Evolutionary conservation across 2,329 filamentous ascomycete genomes (phyloP), one percentile per base, ranked within the genome.

Genomic region (Monilinia polystroma): DNA sequence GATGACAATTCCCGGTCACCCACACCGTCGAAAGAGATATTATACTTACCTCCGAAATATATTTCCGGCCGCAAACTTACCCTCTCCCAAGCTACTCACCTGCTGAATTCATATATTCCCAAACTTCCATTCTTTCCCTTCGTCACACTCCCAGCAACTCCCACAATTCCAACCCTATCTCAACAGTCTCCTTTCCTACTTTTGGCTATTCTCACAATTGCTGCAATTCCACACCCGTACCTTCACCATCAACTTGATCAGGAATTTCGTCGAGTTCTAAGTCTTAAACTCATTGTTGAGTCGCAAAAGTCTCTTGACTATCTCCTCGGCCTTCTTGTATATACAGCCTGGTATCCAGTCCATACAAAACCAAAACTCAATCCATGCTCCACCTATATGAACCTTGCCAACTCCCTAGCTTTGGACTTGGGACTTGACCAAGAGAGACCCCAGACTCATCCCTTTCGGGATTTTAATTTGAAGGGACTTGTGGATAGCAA

Each of bases 231-330:
- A 64, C 67, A 74, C 56, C 67, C 69, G 20, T 56, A 70, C 20
- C 55, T 75, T 2, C 71, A 73, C 59, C 69, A 71, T n/a, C 74
- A 75, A 51, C 64, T 76, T 18, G 70, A 74, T 38, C 68, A 74
- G 63, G 73, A 75, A 58, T 76, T 75, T 45, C 68, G 70, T 41
- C 70, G 73, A 14, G 68, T 75, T 4, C 41, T 76, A 4, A 74
- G 73, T 63, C 58, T 67, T 10, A 74, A 75, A 57, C 63, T 76
- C 2, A 84, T 88, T 2, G 80, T 85, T 0, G 81, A 83, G 4
- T 84, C 85, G 0, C 83, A 86, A 77, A 81, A 84, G 63, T 85
- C 81, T 26, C 69, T 87, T 20, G 85, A 88, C 68, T 74, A 87
- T 43, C 74, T 88, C 0, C 83, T 85, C 69, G 85, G 85, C 2